phyloP scores from a whole-genome alignment of 2,329 filamentous ascomycete species.

The Tolypocladium ovalisporum region DNA sequence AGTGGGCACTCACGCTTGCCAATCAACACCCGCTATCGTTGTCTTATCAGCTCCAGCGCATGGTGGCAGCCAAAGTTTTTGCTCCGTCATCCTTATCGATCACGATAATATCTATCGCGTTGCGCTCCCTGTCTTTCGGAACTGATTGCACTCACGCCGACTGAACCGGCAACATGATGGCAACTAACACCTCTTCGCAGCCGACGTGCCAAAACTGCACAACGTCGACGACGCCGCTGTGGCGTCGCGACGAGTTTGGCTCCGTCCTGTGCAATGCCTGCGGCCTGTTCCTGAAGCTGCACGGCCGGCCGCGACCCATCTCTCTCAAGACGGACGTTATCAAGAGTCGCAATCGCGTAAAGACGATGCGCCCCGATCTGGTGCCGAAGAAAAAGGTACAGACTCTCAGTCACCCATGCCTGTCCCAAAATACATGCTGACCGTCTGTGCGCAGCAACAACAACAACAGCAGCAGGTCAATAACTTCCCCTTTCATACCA shows the following conservation, averaged over 20 bases:
- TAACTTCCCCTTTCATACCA: slow-evolving; percentile 26
- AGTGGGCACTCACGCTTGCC: slow-evolving; percentile 3
- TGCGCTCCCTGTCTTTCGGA: slow-evolving; percentile 12
- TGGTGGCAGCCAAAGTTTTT: slow-evolving; percentile 17
- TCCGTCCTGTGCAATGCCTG: slow-evolving; percentile 97
- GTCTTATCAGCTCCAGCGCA: slow-evolving; percentile 24
- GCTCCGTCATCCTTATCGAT: slow-evolving; percentile 27
- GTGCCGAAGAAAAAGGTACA: slow-evolving; percentile 75
- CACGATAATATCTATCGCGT: slow-evolving; percentile 20
- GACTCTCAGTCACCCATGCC: slow-evolving; percentile 3
- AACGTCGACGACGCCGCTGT: slow-evolving; percentile 91
- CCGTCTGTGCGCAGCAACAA: slow-evolving; percentile 4
- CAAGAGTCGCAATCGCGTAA: slow-evolving; percentile 97
- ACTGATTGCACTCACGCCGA: slow-evolving; percentile 12
- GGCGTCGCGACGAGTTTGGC: slow-evolving; percentile 93
- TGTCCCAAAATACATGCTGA: background rate
- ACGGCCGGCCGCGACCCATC: slow-evolving; percentile 85
- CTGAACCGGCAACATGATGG: slow-evolving; percentile 33
- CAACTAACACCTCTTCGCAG: slow-evolving; percentile 59
- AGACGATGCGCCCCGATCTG: slow-evolving; percentile 69
- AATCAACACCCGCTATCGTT: slow-evolving; percentile 16
- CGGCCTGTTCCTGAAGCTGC: slow-evolving; percentile 92
- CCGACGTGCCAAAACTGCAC: slow-evolving; percentile 94
- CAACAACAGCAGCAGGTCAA: slow-evolving; percentile 28
- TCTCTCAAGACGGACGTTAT: slow-evolving; percentile 98